Conservation (phyloP, 2,329 filamentous ascomycete species). For the Penicillium sp. region DNA sequence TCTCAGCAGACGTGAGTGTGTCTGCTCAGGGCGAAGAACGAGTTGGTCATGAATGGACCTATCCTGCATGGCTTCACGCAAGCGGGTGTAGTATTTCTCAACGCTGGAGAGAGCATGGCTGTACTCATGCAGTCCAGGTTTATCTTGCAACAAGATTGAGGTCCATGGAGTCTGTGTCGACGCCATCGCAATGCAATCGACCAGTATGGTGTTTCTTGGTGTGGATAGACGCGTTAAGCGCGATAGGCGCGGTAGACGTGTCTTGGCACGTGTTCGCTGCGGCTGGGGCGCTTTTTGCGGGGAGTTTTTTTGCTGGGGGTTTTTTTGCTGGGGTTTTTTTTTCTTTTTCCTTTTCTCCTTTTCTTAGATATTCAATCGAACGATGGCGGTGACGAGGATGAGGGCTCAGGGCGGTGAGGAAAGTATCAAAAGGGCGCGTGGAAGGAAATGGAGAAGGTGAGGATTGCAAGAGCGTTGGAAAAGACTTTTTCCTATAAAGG, state of each 20-base stretch:
- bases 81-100: conserved; percentile 9
- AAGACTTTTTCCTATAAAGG: neutral
- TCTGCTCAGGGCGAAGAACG: conserved; percentile 5
- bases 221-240: neutral
- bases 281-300: neutral
- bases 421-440: neutral
- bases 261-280: no score
- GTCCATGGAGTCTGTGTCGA: conserved; percentile 3
- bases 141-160: conserved; percentile 3
- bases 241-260: neutral
- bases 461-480: neutral
- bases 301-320: no score
- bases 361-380: neutral
- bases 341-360: neutral
- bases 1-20: conserved; percentile 11
- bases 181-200: conserved; percentile 2
- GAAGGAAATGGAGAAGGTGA: neutral
- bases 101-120: conserved; percentile 7
- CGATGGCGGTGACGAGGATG: neutral
- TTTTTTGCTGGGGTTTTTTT: neutral
- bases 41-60: conserved; percentile 7
- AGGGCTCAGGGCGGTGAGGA: neutral
- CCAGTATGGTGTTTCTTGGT: no score
- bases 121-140: conserved; percentile 11
- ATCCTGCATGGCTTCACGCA: conserved; percentile 6